A percentile compares a stretch with the other conserved stretches of the same genome.
These are phyloP conservation scores for Penicillium tannophilum DNA, from an alignment of 495 filamentous ascomycete species.

Conservation along the genomic window DNA sequence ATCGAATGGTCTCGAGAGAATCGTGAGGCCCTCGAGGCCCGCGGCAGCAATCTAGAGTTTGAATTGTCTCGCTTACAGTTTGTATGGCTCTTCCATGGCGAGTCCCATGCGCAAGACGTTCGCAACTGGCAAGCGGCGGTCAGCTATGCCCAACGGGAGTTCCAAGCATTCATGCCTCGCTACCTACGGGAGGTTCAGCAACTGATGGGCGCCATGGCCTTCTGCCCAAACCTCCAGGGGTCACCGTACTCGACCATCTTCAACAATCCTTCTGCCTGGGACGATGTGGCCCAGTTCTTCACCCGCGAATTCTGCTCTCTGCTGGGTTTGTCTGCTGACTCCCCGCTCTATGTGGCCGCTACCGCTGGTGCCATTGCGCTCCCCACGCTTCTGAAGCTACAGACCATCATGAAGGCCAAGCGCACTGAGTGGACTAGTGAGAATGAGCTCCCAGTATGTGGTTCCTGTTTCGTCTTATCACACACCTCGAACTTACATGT, in stretches of 20 bases:
- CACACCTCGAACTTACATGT: slow-evolving; percentile 10
- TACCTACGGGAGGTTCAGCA: slow-evolving; percentile 76
- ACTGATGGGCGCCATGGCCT: slow-evolving; percentile 77
- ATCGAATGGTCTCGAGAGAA: slow-evolving; percentile 83
- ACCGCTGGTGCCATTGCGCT: slow-evolving; percentile 92
- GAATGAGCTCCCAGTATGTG: slow-evolving; percentile 77
- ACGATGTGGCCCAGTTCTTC: slow-evolving; percentile 79
- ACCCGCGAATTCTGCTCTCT: slow-evolving; percentile 95
- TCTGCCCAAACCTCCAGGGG: slow-evolving; percentile 60
- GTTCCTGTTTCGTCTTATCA: neutral
- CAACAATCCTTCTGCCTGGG: slow-evolving; percentile 71
- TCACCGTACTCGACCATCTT: slow-evolving; percentile 82
- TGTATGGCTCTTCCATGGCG: slow-evolving; percentile 73
- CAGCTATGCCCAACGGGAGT: slow-evolving; percentile 68
- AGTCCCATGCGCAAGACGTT: slow-evolving; percentile 27
- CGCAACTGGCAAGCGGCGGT: slow-evolving; percentile 61
- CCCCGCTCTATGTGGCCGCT: slow-evolving; percentile 85
- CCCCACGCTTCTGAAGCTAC: slow-evolving; percentile 79
- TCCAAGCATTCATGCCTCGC: slow-evolving; percentile 65
- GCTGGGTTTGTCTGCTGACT: slow-evolving; percentile 81
- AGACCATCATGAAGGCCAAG: slow-evolving; percentile 79
- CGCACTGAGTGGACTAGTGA: slow-evolving; percentile 92
- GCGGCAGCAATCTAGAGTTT: slow-evolving; percentile 93
- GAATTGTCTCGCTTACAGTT: slow-evolving; percentile 87
- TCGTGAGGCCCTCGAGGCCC: slow-evolving; percentile 66